Evolutionary conservation across 2,329 filamentous ascomycete genomes (phyloP), one percentile per base, ranked within the genome.

Genomic region (Aspergillus proliferans): DNA sequence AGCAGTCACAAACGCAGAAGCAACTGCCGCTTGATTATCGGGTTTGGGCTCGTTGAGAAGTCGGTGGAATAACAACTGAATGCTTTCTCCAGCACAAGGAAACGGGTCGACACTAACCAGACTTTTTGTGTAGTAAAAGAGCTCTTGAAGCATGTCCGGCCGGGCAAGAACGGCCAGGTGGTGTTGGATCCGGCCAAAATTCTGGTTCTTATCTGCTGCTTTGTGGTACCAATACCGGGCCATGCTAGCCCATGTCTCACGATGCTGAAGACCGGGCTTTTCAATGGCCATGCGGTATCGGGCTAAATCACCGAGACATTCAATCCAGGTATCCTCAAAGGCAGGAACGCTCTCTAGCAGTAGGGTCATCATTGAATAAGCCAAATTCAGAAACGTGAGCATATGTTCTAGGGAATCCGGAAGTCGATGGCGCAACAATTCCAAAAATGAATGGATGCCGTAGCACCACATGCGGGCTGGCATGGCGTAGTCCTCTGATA

Each of bases 401-500:
- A 97, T 96, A 48, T 94, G 87, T 44, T 96, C 91, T 0, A 90
- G 71, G 1, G 87, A 90, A 0, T 76, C 77, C 0, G 91, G 92
- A 0, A 95, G 72, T 2, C 84, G 80, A 55, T 88, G 83, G 0
- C 88, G 76, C 0, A 95, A 67, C 0, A 94, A 66, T 56, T 95
- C 88, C 0, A 95, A 74, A 50, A 93, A 93, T 0, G 83, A 84
- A 62, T 94, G 89, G 3, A 97, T 96, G 0, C 88, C 92, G 58
- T 95, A 87, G 0, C 88, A 79, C 93, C 92, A 97, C 87, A 97
- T 93, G 0, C 92, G 76, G 0, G 88, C 89, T 0, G 91, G 91
- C 88, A 97, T 96, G 0, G 76, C 50, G 96, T 93, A 95, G 52
- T 93, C 92, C 0, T 79, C 78, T 0, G 90, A 85, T 0, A 96